phyloP scores from a whole-genome alignment of 768 basidiomycete genomes.

The Asterophora lycoperdoides region DNA sequence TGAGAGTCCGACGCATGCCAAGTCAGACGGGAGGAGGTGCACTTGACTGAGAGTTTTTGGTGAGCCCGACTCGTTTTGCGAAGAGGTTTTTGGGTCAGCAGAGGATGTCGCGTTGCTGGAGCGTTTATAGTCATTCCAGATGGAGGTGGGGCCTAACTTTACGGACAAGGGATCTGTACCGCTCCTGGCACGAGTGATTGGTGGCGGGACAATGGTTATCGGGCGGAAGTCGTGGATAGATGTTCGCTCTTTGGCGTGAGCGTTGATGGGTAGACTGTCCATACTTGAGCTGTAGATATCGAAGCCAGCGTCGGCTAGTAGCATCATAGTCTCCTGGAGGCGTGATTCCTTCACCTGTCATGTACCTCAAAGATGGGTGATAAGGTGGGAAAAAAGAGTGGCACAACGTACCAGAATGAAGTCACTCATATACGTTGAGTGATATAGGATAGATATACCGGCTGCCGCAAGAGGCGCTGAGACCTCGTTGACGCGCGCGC shows the following conservation, averaged over 20 bases:
- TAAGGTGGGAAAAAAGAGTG: background rate
- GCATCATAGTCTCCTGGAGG: constrained; percentile 56
- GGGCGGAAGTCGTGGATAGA: constrained; percentile 16
- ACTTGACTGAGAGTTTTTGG: constrained; percentile 54
- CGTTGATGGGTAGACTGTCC: constrained; percentile 25
- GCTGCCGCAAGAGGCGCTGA: constrained; percentile 73
- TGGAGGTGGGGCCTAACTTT: constrained; percentile 6
- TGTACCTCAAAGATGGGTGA: constrained; percentile 7
- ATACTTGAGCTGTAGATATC: constrained; percentile 53
- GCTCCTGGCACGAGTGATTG: constrained; percentile 43
- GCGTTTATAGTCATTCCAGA: constrained; percentile 9
- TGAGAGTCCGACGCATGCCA: constrained; percentile 72
- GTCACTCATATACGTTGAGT: constrained; percentile 79
- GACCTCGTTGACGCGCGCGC: constrained; percentile 69
- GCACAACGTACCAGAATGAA: constrained; percentile 64
- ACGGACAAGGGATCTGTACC: constrained; percentile 26
- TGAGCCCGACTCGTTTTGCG: constrained; percentile 42
- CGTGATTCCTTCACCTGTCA: constrained; percentile 62
- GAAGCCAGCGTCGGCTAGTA: constrained; percentile 61
- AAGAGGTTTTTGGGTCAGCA: constrained; percentile 5
- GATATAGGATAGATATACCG: constrained; percentile 78
- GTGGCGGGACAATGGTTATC: constrained; percentile 14
- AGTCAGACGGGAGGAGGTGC: constrained; percentile 59
- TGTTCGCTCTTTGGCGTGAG: constrained; percentile 10
- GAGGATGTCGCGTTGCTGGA: background rate